A percentile compares a stretch with the other conserved stretches of the same genome.
phyloP scores from a whole-genome alignment of 2,329 filamentous ascomycete species.

The Fusarium piperis region DNA sequence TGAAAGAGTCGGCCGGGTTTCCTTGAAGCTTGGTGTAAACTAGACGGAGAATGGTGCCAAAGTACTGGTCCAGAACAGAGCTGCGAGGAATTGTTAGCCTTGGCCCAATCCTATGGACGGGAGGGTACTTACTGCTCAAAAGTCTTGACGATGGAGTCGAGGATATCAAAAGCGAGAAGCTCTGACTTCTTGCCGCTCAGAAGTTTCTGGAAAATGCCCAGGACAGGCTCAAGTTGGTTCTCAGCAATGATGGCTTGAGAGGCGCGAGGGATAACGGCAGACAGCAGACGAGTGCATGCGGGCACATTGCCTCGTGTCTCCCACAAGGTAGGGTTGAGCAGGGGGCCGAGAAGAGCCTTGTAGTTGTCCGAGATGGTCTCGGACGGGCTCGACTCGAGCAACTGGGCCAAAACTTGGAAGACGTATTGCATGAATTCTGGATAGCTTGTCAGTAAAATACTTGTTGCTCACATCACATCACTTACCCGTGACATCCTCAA shows the following conservation, averaged over 20 bases:
- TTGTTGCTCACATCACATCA: background rate
- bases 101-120: background rate
- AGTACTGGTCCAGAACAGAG: slow-evolving; percentile 76
- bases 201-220: slow-evolving; percentile 97
- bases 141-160: slow-evolving; percentile 80
- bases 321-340: slow-evolving; percentile 87
- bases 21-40: slow-evolving; percentile 82
- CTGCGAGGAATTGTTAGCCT: slow-evolving; percentile 53
- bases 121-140: slow-evolving; percentile 72
- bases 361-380: slow-evolving; percentile 84
- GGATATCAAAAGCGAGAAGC: slow-evolving; percentile 85
- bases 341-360: slow-evolving; percentile 78
- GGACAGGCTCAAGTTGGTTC: slow-evolving; percentile 84
- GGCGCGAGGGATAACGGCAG: slow-evolving; percentile 83
- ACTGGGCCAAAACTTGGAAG: slow-evolving; percentile 92
- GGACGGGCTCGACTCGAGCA: slow-evolving; percentile 86
- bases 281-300: slow-evolving; percentile 84
- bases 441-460: slow-evolving; percentile 42
- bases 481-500: slow-evolving; percentile 81
- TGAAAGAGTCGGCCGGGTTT: slow-evolving; percentile 77
- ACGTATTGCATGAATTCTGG: slow-evolving; percentile 94
- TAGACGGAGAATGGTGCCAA: slow-evolving; percentile 80
- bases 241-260: slow-evolving; percentile 76
- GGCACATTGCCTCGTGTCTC: slow-evolving; percentile 93
- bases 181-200: slow-evolving; percentile 86